phyloP scores from a whole-genome alignment of 108 stramenopile genomes.

The Skeletonema grethae region DNA sequence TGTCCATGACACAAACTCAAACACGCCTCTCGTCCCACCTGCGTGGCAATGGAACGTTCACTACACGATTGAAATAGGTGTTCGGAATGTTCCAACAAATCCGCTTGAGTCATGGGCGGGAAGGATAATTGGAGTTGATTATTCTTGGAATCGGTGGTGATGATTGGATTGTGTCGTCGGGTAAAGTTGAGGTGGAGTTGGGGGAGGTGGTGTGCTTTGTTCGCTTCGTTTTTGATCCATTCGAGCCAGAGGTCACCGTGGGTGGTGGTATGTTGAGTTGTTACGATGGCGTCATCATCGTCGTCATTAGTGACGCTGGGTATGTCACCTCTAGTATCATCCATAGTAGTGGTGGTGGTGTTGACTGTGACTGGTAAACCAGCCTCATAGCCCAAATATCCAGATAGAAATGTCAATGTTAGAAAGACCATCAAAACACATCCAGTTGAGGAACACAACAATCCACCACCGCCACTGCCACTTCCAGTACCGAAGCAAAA shows the following conservation, averaged over 20 bases:
- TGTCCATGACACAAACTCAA: slow-evolving; percentile 24
- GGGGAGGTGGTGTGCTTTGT: neutral
- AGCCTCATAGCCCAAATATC: slow-evolving; percentile 27
- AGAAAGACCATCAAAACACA: slow-evolving; percentile 3
- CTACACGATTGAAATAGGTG: slow-evolving; percentile 26
- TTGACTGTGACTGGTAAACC: neutral
- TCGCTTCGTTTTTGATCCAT: neutral
- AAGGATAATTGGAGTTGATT: neutral
- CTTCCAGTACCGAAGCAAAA: neutral
- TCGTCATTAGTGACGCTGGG: neutral
- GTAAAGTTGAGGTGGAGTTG: neutral
- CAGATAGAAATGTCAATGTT: slow-evolving; percentile 8
- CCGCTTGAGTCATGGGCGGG: neutral
- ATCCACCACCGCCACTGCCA: neutral
- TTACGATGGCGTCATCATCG: slow-evolving; percentile 13
- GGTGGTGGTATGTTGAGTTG: slow-evolving; percentile 13
- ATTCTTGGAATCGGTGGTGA: neutral
- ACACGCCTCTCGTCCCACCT: slow-evolving; percentile 9
- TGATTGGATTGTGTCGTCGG: neutral
- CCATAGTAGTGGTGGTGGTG: neutral
- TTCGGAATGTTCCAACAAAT: slow-evolving; percentile 22
- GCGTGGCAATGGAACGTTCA: slow-evolving; percentile 18
- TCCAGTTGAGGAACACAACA: neutral
- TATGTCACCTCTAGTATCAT: neutral
- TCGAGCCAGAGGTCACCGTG: slow-evolving; percentile 18